Percentiles rank a stretch among this genome's conserved stretches.
These are phyloP conservation scores for Filobasidium uniguttulatum DNA, from an alignment of 1,284 basidiomycete genomes.

Conservation along the genomic window DNA sequence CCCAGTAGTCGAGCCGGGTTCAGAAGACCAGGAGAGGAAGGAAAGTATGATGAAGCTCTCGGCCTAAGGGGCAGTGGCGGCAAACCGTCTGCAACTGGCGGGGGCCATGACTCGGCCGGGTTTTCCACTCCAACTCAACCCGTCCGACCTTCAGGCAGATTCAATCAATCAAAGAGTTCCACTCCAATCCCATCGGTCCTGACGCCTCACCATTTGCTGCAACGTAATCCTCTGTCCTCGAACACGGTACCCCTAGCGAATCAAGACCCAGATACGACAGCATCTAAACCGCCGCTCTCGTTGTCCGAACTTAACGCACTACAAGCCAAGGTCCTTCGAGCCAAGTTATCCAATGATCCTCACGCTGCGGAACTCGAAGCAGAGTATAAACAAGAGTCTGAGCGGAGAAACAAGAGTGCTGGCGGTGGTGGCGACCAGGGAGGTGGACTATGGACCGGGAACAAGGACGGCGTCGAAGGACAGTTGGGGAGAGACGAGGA, in stretches of 20 bases:
- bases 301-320: conserved; percentile 66
- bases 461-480: conserved; percentile 19
- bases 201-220: conserved; percentile 46
- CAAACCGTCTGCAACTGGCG: conserved; percentile 13
- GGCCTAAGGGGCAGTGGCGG: conserved; percentile 21
- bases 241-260: background rate
- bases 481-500: conserved; percentile 24
- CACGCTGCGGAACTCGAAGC: conserved; percentile 61
- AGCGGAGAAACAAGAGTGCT: conserved; percentile 38
- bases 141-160: conserved; percentile 10
- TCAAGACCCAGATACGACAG: conserved; percentile 17
- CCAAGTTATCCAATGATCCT: conserved; percentile 63
- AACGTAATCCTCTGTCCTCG: conserved; percentile 8
- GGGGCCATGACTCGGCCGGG: background rate
- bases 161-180: conserved; percentile 20
- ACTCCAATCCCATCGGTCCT: conserved; percentile 82
- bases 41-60: conserved; percentile 22
- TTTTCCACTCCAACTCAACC: conserved; percentile 12
- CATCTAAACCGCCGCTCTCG: conserved; percentile 32
- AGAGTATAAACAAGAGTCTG: conserved; percentile 60
- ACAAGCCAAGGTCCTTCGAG: conserved; percentile 82
- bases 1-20: conserved; percentile 62
- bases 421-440: conserved; percentile 37
- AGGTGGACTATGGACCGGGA: conserved; percentile 24
- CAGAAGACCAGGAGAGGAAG: conserved; percentile 54